These are phyloP conservation scores for Magnolia officinalis DNA, from an alignment of 164 flowering plant species.

Conservation along the genomic window DNA sequence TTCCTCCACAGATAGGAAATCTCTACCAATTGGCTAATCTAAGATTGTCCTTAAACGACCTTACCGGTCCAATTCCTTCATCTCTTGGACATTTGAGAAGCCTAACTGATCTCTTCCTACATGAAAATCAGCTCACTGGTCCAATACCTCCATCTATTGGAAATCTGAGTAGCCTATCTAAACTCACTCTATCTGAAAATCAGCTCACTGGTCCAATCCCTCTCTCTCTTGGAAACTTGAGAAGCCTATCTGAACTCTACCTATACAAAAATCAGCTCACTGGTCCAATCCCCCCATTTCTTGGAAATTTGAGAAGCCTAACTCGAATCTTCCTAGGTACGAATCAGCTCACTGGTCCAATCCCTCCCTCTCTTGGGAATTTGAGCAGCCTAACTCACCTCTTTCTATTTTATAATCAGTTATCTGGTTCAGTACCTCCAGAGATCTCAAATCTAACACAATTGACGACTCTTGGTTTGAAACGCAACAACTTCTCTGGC, in stretches of 20 bases:
- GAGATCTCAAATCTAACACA: neutral
- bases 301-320: constrained; percentile 18
- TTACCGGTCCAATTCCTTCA: constrained; percentile 41
- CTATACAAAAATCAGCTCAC: constrained; percentile 15
- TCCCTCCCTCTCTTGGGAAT: constrained; percentile 31
- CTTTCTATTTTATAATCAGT: neutral
- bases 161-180: neutral
- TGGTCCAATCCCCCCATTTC: constrained; percentile 8
- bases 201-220: constrained; percentile 15
- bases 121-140: neutral
- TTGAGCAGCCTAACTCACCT: neutral
- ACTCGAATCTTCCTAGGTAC: neutral
- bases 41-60: constrained; percentile 28
- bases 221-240: constrained; percentile 15
- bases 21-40: constrained; percentile 16
- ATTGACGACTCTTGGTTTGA: neutral
- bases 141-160: neutral
- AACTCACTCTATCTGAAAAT: neutral
- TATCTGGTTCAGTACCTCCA: neutral
- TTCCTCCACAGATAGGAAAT: neutral
- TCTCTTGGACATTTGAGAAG: constrained; percentile 23
- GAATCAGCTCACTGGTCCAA: constrained; percentile 16
- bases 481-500: neutral
- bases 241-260: constrained; percentile 16
- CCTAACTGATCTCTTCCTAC: constrained; percentile 7